phyloP scores from a whole-genome alignment of 2,329 filamentous ascomycete genomes.

The Penicillium sp. region DNA sequence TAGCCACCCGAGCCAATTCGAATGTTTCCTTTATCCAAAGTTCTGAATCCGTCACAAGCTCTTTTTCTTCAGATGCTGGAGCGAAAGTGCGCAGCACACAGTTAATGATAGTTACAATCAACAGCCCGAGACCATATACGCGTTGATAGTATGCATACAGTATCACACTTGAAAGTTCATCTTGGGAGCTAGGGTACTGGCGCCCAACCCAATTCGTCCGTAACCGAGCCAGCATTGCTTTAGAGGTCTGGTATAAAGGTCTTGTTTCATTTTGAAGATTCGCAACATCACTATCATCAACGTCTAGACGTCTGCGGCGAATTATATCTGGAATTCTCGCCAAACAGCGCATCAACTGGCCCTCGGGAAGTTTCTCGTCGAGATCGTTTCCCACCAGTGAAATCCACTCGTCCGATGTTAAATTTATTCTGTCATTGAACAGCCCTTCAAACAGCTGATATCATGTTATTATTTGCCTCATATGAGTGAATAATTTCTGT shows the following conservation, averaged over 20 bases:
- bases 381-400: slow-evolving; percentile 28
- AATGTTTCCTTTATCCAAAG: slow-evolving; percentile 26
- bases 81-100: slow-evolving; percentile 29
- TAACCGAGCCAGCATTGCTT: slow-evolving; percentile 18
- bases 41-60: slow-evolving; percentile 18
- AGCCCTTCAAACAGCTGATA: slow-evolving; percentile 34
- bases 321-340: slow-evolving; percentile 29
- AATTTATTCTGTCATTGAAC: slow-evolving; percentile 30
- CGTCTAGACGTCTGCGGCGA: slow-evolving; percentile 19
- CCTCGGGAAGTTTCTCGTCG: slow-evolving; percentile 25
- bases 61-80: slow-evolving; percentile 18
- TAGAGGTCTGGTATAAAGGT: not conserved
- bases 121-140: slow-evolving; percentile 29
- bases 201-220: slow-evolving; percentile 15
- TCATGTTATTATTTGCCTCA: not conserved
- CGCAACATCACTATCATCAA: slow-evolving; percentile 6
- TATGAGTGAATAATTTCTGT: not conserved
- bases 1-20: slow-evolving; percentile 22
- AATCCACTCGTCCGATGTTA: slow-evolving; percentile 32
- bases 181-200: slow-evolving; percentile 1
- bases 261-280: not conserved
- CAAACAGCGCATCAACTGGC: slow-evolving; percentile 28
- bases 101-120: slow-evolving; percentile 30
- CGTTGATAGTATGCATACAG: slow-evolving; percentile 30
- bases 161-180: slow-evolving; percentile 7